Base-by-base conservation (phyloP, 2,329 filamentous ascomycete genomes). In the Sordariomycetes sp. region DNA sequence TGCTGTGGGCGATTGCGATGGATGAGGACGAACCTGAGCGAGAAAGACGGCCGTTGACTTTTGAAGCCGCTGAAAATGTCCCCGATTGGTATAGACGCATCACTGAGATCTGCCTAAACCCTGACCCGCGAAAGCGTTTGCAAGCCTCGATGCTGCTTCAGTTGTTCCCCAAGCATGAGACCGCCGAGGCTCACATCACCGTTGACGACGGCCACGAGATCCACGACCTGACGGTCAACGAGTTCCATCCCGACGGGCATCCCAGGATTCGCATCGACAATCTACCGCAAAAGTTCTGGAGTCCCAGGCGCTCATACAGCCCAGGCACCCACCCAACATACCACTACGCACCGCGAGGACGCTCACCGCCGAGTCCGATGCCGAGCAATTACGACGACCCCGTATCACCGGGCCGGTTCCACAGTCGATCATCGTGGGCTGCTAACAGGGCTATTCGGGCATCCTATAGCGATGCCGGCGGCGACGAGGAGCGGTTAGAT, bases 11-110 rank as follows among this genome's bases (percentile, higher is more conserved):
- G 16, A 63, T 98, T 30, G 90, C 86, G 2, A 82, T 82, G 50
- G 75, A 90, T 44, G 76, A 88, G 36, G 90, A 96, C 48, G 90
- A 96, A 49, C 92, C 92, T 2, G 92, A 96, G 54, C 70, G 75
- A 15, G 79, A 83, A 39, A 72, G 72, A 27, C 74, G 85, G 15
- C 88, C 88, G 0, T 59, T 94, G 39, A 63, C 62, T 16, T 59
- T 82, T 8, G 60, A 66, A 5, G 51, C 76, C 6, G 72, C 75
- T 32, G 55, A 70, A 9, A 66, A 79, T 18, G 70, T 93, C 8
- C 92, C 92, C 0, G 64, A 69, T 10, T 96, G 88, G 70, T 96
- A 85, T 55, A 75, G 77, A 39, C 67, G 73, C 12, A 68, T 94
- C 32, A 78, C 94, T 24, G 72, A 79, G 34, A 77, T 77, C 12